Percentiles rank a stretch among this genome's conserved stretches.
phyloP scores from a whole-genome alignment of 208 protist species.

The Leishmania tarentolae region DNA sequence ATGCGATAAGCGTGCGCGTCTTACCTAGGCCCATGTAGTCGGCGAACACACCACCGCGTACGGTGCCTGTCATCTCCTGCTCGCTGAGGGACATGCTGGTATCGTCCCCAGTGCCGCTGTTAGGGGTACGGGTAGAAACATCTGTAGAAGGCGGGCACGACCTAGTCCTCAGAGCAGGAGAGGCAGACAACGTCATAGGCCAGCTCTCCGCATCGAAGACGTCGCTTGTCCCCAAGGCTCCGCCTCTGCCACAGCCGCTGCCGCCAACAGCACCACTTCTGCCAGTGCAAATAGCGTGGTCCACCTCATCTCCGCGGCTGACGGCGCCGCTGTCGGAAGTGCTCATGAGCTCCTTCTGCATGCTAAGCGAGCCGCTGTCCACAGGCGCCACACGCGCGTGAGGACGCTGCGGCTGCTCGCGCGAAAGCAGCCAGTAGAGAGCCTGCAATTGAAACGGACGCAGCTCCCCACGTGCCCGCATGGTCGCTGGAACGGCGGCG shows the following conservation, averaged over 20 bases:
- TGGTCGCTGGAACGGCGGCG: constrained; percentile 45
- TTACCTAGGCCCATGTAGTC: constrained; percentile 85
- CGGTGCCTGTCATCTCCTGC: constrained; percentile 14
- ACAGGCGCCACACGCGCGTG: background rate
- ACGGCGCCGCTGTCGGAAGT: background rate
- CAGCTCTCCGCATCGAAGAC: background rate
- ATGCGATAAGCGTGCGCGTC: constrained; percentile 67
- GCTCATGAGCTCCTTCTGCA: background rate
- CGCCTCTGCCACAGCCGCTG: background rate
- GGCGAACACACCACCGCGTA: constrained; percentile 68
- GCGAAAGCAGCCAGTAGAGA: constrained; percentile 60
- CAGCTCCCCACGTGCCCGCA: constrained; percentile 42
- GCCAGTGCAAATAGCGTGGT: background rate
- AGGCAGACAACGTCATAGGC: background rate
- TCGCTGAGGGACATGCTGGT: background rate
- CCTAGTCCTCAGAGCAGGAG: background rate
- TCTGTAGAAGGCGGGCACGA: background rate
- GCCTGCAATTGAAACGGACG: constrained; percentile 67
- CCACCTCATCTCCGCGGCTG: background rate
- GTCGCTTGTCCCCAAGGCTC: background rate
- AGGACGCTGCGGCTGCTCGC: constrained; percentile 22
- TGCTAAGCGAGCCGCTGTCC: background rate
- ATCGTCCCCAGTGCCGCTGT: background rate
- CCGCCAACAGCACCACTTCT: background rate
- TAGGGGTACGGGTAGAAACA: background rate